These are phyloP conservation scores for Funneliformis caledonium DNA, from an alignment of 371 early-diverging fungal species.

Conservation along the genomic window DNA sequence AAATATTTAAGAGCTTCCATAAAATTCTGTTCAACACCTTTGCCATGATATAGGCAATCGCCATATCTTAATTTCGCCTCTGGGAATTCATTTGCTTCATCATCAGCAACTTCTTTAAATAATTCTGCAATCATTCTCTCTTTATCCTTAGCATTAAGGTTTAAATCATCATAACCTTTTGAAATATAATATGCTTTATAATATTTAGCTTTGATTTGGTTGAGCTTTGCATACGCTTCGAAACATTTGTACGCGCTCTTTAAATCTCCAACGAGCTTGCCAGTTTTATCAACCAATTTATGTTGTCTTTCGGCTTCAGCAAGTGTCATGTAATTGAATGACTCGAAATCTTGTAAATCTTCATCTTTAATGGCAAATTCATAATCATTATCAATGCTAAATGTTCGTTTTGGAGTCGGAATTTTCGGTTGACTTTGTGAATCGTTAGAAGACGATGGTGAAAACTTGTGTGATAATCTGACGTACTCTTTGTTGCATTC, in stretches of 20 bases:
- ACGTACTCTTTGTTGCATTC: not conserved
- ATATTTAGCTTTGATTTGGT: slow-evolving; percentile 13
- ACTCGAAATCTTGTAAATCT: not conserved
- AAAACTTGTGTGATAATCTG: not conserved
- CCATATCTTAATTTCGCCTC: slow-evolving; percentile 38
- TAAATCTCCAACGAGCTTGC: not conserved
- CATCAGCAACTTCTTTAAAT: slow-evolving; percentile 37
- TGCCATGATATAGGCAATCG: slow-evolving; percentile 28
- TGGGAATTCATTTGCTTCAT: not conserved
- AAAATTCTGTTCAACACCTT: slow-evolving; percentile 28
- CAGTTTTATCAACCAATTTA: not conserved
- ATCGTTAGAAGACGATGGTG: too few relatives aligned
- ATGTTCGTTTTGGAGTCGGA: not conserved
- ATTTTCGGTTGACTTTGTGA: not conserved
- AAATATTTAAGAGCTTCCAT: slow-evolving; percentile 31
- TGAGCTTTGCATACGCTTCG: not conserved
- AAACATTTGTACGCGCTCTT: slow-evolving; percentile 10
- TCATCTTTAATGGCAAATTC: not conserved
- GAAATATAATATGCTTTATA: slow-evolving; percentile 22
- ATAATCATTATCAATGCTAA: not conserved
- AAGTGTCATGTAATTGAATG: not conserved
- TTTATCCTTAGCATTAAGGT: not conserved
- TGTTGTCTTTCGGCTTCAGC: not conserved
- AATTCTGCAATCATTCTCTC: slow-evolving; percentile 10
- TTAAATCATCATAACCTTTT: not conserved